Base-by-base conservation (phyloP, 2,329 filamentous ascomycete genomes). In the Juglanconis oblonga region DNA sequence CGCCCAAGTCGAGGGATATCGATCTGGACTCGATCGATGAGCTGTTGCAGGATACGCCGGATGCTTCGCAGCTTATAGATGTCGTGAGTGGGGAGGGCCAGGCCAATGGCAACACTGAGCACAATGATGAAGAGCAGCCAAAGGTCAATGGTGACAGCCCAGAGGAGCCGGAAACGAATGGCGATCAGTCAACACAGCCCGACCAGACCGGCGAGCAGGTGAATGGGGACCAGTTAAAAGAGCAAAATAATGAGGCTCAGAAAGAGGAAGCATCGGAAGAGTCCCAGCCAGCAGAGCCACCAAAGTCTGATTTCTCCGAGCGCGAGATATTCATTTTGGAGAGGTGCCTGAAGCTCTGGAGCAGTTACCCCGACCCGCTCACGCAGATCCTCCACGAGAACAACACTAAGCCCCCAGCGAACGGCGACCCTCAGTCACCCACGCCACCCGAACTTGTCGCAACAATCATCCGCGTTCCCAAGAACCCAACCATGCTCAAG, bases 401-500 rank as follows among this genome's bases (percentile, higher is more conserved):
- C 54, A 88, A 89, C 69, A 90, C 87, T 9, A 82, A 87, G 55
- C 89, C 91, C 3, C 91, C 91, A 0, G 74, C 80, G 4, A 83
- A 89, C 67, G 89, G 89, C 14, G 73, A 78, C 4, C 69, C 76
- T 0, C 78, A 81, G 65, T 76, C 72, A 70, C 78, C 74, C 24
- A 72, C 74, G 10, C 79, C 79, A 13, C 90, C 87, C 1, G 86
- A 83, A 36, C 87, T 96, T 52, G 81, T 92, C 31, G 89, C 92
- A 0, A 91, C 86, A 1, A 87, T 96, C 45, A 86, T 92, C 55
- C 85, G 87, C 45, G 85, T 95, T 8, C 83, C 88, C 57, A 97
- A 96, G 75, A 96, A 95, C 67, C 85, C 88, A 1, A 86, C 85
- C 48, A 82, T 95, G 1, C 81, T 96, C 67, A 97, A 96, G 76